Evolutionary conservation across 1,139 yeast genomes (phyloP).

Genomic region (Spencermartinsiella ligniputridi): DNA sequence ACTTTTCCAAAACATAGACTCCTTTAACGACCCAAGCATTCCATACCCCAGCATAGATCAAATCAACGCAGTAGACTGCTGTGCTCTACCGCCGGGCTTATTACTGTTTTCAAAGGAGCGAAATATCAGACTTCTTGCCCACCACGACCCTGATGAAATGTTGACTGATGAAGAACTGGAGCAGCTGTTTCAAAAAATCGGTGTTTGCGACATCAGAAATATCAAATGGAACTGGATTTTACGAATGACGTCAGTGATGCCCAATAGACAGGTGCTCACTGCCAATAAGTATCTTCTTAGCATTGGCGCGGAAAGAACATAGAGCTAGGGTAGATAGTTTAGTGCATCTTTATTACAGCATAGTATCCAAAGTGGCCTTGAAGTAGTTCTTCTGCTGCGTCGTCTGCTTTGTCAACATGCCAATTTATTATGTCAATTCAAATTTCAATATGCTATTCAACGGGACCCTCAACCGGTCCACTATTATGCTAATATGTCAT

Average conservation of each 20-base stretch:
- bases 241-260: constrained; percentile 25
- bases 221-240: constrained; percentile 28
- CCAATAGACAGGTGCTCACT: constrained; percentile 28
- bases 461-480: background rate
- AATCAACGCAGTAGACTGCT: constrained; percentile 33
- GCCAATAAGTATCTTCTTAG: constrained; percentile 26
- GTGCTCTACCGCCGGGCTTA: constrained; percentile 32
- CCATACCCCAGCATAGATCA: constrained; percentile 27
- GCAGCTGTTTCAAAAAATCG: constrained; percentile 6
- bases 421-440: background rate
- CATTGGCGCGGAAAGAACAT: constrained; percentile 8
- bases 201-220: constrained; percentile 3
- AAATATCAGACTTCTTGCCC: constrained; percentile 29
- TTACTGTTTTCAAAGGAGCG: constrained; percentile 24
- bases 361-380: no score
- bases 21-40: constrained; percentile 4
- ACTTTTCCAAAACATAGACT: constrained; percentile 16
- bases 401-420: background rate
- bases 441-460: background rate
- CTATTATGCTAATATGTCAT: background rate
- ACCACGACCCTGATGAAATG: constrained; percentile 29
- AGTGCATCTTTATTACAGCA: no score
- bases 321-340: no score
- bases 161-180: constrained; percentile 17
- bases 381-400: no score